Percentiles rank a stretch among this genome's conserved stretches.
Conservation (phyloP, 1,284 basidiomycete species). For the Bondarzewia mesenterica region DNA sequence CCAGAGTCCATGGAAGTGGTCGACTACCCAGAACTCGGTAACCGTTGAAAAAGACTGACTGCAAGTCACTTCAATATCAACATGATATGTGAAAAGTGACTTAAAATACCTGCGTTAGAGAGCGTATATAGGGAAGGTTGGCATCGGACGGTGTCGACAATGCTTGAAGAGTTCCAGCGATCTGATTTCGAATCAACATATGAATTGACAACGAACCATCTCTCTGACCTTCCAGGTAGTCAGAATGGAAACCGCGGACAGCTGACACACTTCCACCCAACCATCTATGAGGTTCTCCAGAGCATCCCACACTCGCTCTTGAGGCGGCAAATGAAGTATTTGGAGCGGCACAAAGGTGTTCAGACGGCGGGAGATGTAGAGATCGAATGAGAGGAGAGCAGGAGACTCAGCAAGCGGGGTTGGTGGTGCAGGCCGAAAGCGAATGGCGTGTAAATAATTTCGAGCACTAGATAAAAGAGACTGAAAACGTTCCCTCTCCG, state of each 20-base stretch:
- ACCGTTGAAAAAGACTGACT: slow-evolving; percentile 58
- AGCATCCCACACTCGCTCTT: slow-evolving; percentile 44
- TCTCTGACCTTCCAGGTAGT: slow-evolving; percentile 53
- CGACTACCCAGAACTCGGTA: slow-evolving; percentile 44
- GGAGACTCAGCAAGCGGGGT: slow-evolving; percentile 37
- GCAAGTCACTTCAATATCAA: slow-evolving; percentile 1
- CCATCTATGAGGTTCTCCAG: slow-evolving; percentile 46
- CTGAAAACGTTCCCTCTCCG: slow-evolving; percentile 27
- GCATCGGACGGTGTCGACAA: background rate
- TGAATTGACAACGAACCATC: background rate
- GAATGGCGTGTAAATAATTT: slow-evolving; percentile 34
- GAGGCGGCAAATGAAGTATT: slow-evolving; percentile 42
- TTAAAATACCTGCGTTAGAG: background rate
- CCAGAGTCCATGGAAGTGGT: slow-evolving; percentile 45
- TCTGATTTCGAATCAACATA: background rate
- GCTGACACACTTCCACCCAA: slow-evolving; percentile 42
- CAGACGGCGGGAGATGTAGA: slow-evolving; percentile 59
- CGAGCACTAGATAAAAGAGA: slow-evolving; percentile 32
- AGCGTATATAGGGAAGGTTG: background rate
- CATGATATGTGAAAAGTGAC: background rate
- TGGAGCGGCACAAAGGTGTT: slow-evolving; percentile 71
- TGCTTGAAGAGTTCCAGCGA: background rate
- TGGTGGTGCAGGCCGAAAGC: slow-evolving; percentile 23
- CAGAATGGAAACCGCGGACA: slow-evolving; percentile 38
- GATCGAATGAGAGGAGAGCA: slow-evolving; percentile 56